Conservation (phyloP, 164 flowering plant genomes). For the Cinnamomum micranthum region DNA sequence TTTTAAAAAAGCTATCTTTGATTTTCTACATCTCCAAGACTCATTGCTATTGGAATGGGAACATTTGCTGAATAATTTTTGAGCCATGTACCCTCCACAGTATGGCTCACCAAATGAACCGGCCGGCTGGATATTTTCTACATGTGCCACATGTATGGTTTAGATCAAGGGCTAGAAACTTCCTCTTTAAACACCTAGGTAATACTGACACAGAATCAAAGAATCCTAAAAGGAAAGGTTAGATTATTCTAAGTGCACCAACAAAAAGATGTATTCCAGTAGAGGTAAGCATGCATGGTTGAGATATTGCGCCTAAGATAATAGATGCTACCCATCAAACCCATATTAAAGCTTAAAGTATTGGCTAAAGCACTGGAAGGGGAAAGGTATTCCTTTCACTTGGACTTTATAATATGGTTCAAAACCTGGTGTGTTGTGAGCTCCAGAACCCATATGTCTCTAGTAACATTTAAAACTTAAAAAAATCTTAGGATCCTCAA, state of each 20-base stretch:
- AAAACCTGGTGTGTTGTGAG: slow-evolving; percentile 6
- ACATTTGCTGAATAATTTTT: background rate
- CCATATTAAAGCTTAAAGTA: background rate
- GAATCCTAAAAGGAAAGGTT: slow-evolving; percentile 6
- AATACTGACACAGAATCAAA: background rate
- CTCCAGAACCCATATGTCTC: background rate
- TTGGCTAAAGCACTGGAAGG: background rate
- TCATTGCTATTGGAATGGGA: background rate
- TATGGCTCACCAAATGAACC: background rate
- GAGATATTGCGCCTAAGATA: background rate
- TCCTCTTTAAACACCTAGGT: background rate
- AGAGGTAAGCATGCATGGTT: slow-evolving; percentile 1
- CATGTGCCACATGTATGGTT: background rate
- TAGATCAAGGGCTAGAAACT: background rate
- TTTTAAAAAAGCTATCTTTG: background rate
- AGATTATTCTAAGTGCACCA: background rate
- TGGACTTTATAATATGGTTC: slow-evolving; percentile 11
- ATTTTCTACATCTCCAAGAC: background rate
- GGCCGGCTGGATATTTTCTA: background rate
- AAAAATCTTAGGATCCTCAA: slow-evolving; percentile 14
- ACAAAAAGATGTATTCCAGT: slow-evolving; percentile 4
- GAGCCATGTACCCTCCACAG: background rate
- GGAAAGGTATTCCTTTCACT: slow-evolving; percentile 4
- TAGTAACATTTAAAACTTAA: background rate
- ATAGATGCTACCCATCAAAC: background rate